Evolutionary conservation across 331 rosid species (phyloP).

Genomic region (Malus hybrid): DNA sequence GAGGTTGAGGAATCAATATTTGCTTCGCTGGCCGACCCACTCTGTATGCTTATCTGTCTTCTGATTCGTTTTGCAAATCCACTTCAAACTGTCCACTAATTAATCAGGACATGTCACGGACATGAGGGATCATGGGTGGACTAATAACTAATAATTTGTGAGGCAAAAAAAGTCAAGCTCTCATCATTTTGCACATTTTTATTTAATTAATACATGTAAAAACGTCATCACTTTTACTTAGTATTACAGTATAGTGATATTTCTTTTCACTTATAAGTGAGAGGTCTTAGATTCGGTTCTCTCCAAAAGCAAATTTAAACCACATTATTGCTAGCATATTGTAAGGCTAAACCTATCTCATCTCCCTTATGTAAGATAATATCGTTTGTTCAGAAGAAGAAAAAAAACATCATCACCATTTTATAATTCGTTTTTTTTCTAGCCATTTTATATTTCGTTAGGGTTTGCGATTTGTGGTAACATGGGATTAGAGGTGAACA

Average conservation of each 20-base stretch:
- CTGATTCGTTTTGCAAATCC: neutral
- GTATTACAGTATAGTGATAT: accelerated
- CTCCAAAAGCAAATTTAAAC: no score
- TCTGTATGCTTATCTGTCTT: neutral
- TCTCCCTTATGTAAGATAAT: no score
- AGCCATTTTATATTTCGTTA: neutral
- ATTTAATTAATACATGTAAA: neutral
- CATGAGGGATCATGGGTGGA: neutral
- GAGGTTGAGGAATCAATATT: neutral
- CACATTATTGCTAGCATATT: no score
- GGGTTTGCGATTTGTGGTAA: neutral
- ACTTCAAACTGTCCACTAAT: neutral
- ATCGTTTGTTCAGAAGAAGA: no score
- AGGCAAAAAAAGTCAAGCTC: neutral
- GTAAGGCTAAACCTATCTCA: accelerated
- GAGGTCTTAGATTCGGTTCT: no score
- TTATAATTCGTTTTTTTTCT: no score
- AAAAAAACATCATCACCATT: no score
- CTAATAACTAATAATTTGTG: neutral
- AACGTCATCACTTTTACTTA: neutral
- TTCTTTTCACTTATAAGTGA: accelerated
- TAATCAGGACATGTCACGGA: neutral
- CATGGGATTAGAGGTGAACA: no score
- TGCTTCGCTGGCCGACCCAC: neutral
- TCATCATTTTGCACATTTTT: neutral